These are phyloP conservation scores for Epichloe aotearoae DNA, from an alignment of 2,329 filamentous ascomycete species.

Conservation along the genomic window DNA sequence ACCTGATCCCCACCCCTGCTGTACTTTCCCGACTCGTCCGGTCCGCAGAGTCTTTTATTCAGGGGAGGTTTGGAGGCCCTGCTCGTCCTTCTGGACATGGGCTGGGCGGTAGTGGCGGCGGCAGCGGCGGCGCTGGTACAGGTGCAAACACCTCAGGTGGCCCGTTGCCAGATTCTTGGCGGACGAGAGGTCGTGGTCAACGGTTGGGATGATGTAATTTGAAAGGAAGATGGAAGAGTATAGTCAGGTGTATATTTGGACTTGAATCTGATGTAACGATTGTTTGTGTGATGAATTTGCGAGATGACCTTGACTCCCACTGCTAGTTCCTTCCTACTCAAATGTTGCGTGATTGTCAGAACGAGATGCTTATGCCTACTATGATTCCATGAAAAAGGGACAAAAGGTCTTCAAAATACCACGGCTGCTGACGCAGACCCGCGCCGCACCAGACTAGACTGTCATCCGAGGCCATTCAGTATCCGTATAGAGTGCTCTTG, in stretches of 20 bases:
- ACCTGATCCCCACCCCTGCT: constrained; percentile 59
- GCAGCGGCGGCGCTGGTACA: constrained; percentile 5
- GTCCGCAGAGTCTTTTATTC: constrained; percentile 15
- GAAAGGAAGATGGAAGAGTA: too few relatives aligned
- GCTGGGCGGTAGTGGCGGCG: constrained; percentile 15
- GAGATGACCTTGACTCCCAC: neutral
- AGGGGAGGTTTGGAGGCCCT: constrained; percentile 39
- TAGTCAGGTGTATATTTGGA: too few relatives aligned
- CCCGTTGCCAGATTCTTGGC: constrained; percentile 51
- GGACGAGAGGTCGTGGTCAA: constrained; percentile 46
- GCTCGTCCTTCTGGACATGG: constrained; percentile 20
- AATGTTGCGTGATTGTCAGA: neutral
- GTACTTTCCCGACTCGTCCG: constrained; percentile 57
- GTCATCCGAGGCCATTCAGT: neutral
- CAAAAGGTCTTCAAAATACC: neutral
- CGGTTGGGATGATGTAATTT: constrained; percentile 28
- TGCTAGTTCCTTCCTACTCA: neutral
- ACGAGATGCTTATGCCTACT: neutral
- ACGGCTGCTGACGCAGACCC: neutral
- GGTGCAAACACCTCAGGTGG: constrained; percentile 31
- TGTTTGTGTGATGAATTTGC: neutral
- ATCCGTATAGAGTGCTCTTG: constrained; percentile 22
- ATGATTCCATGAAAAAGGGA: neutral
- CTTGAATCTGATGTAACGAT: neutral
- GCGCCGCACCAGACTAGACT: neutral